Percentiles rank a stretch among this genome's conserved stretches.
Conservation (phyloP, 257 asterid genomes). For the Scutellaria baicalensis region DNA sequence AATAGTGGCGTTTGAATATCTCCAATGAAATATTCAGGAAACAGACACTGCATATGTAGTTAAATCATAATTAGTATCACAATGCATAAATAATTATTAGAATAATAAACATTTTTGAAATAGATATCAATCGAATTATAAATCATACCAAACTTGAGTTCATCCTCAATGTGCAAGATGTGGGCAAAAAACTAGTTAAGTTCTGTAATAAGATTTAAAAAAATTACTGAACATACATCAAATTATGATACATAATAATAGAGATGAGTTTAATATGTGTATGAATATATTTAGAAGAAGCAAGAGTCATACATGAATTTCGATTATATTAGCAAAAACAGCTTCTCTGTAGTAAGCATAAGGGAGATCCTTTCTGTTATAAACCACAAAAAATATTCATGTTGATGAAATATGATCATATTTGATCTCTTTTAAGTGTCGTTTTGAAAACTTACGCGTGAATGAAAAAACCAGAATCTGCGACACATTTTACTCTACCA, state of each 20-base stretch:
- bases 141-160: neutral
- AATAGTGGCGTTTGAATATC: constrained; percentile 4
- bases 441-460: constrained; percentile 17
- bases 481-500: constrained; percentile 28
- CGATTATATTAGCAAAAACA: neutral
- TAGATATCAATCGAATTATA: neutral
- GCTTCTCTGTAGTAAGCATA: neutral
- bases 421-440: too few relatives aligned
- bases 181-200: constrained; percentile 3
- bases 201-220: too few relatives aligned
- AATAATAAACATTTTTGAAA: neutral
- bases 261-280: too few relatives aligned
- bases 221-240: too few relatives aligned
- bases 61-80: neutral
- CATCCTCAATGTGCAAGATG: neutral
- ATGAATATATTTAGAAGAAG: too few relatives aligned
- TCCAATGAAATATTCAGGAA: neutral
- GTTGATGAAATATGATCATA: neutral
- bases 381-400: neutral
- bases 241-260: too few relatives aligned
- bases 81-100: neutral
- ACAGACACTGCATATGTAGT: neutral
- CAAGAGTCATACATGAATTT: too few relatives aligned
- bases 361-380: constrained; percentile 8
- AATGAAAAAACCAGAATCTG: constrained; percentile 44